phyloP scores from a whole-genome alignment of 2,329 filamentous ascomycete species.

The Neofusicoccum ribis region DNA sequence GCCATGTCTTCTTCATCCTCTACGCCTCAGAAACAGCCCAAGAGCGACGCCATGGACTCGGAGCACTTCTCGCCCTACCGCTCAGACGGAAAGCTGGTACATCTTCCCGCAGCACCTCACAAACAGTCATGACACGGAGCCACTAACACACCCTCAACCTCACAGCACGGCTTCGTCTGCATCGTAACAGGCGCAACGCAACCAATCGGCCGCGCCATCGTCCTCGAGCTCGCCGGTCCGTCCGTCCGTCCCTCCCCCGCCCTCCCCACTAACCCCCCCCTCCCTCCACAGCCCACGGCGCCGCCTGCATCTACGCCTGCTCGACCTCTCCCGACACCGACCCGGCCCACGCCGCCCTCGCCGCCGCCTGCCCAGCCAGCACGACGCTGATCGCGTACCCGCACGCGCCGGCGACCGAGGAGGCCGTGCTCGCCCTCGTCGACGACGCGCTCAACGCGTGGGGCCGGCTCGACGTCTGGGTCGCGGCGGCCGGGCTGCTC shows the following conservation, averaged over 20 bases:
- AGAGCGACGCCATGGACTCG: slow-evolving; percentile 31
- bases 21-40: background rate
- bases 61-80: slow-evolving; percentile 60
- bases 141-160: background rate
- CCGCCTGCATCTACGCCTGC: slow-evolving; percentile 60
- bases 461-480: slow-evolving; percentile 61
- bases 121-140: background rate
- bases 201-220: slow-evolving; percentile 61
- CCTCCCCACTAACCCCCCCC: background rate
- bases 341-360: background rate
- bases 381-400: slow-evolving; percentile 61
- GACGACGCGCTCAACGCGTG: slow-evolving; percentile 64
- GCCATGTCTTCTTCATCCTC: background rate
- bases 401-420: slow-evolving; percentile 59
- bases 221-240: slow-evolving; percentile 58
- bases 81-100: slow-evolving; percentile 57
- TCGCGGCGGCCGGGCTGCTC: slow-evolving; percentile 58
- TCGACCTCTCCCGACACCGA: background rate
- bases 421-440: slow-evolving; percentile 60
- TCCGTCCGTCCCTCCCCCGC: background rate
- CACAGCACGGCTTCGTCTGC: slow-evolving; percentile 63
- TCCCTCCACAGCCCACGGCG: slow-evolving; percentile 55
- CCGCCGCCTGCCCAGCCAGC: slow-evolving; percentile 50
- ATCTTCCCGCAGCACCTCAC: slow-evolving; percentile 23
- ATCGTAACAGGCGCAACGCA: slow-evolving; percentile 64